Evolutionary conservation across 1,139 yeast genomes (phyloP), one percentile per base, ranked within the genome.

Genomic region (Kluyveromyces sp.): DNA sequence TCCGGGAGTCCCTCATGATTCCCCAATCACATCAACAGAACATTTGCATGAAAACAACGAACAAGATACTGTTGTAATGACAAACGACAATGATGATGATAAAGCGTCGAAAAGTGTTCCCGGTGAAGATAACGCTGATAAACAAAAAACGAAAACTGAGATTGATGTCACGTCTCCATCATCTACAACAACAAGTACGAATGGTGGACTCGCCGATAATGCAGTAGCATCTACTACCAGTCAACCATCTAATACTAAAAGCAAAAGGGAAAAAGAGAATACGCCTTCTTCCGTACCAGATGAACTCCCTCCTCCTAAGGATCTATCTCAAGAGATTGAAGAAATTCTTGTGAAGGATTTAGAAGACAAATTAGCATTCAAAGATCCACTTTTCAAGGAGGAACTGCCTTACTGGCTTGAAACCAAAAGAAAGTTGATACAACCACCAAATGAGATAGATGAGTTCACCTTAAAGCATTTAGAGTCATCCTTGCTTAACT

Each of bases 401-500:
- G 64, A 59, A 42, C 46, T 61, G 34, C 53, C 52, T 40, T 55
- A 50, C 38, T 61, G 63, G 63, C 41, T 59, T 16, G 49, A 55
- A 26, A 50, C 65, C 2, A 61, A 60, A 43, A 55, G 52, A 38
- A 51, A 53, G 7, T 40, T 61, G 18, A 39, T 59, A 37, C 64
- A 60, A 44, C 65, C 65, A 12, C 47, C 52, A 40, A 49, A 51
- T n/a, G 55, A 53, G 26, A 57, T 63, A 61, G 54, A 63, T 28
- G 50, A 51, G n/a, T 49, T 47, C 20, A 56, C 59, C 56, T 48
- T 54, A 22, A 46, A 60, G 33, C 63, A 61, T 53, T 69, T 89
- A 52, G 95, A 88, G 61, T 74, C 67, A 2, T 88, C 96, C 2
- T 72, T 86, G 49, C 70, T 86, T 55, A 83, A 85, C 57, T 87